These are phyloP conservation scores for Fagopyrum tataricum DNA, from an alignment of 148 eudicot genomes.

Conservation along the genomic window DNA sequence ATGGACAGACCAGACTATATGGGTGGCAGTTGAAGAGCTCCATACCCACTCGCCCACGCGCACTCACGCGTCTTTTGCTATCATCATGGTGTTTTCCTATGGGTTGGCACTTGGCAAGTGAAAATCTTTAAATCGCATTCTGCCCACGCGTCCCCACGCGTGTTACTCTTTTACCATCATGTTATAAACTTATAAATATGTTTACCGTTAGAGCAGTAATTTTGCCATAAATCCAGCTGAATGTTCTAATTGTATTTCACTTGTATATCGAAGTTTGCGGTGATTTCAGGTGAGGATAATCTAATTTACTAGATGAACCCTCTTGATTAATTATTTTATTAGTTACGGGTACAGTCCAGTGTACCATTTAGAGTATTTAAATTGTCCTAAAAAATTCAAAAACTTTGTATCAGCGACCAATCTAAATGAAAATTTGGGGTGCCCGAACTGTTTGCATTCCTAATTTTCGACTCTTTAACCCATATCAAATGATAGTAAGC, in stretches of 20 bases:
- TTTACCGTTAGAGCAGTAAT: neutral
- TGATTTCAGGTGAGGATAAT: no score
- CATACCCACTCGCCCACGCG: constrained; percentile 2
- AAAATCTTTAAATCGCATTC: neutral
- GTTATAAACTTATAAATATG: neutral
- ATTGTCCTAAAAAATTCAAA: no score
- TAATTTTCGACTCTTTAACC: no score
- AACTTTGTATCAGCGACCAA: no score
- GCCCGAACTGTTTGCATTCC: no score
- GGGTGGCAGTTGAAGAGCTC: constrained; percentile 9
- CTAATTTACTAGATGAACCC: no score
- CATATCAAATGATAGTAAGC: no score
- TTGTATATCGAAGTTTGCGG: no score
- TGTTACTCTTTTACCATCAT: neutral
- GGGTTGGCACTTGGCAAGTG: neutral
- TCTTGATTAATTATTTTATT: no score
- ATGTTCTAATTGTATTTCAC: neutral
- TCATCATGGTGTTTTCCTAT: neutral
- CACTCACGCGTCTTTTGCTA: neutral
- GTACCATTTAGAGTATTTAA: no score
- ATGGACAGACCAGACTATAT: constrained; percentile 6
- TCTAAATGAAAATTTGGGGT: no score
- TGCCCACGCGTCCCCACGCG: neutral
- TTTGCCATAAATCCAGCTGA: neutral
- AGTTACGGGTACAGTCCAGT: no score